Percentiles rank a stretch among this genome's conserved stretches.
phyloP scores from a whole-genome alignment of 2,329 filamentous ascomycete genomes.

The Xylariaceae sp. region DNA sequence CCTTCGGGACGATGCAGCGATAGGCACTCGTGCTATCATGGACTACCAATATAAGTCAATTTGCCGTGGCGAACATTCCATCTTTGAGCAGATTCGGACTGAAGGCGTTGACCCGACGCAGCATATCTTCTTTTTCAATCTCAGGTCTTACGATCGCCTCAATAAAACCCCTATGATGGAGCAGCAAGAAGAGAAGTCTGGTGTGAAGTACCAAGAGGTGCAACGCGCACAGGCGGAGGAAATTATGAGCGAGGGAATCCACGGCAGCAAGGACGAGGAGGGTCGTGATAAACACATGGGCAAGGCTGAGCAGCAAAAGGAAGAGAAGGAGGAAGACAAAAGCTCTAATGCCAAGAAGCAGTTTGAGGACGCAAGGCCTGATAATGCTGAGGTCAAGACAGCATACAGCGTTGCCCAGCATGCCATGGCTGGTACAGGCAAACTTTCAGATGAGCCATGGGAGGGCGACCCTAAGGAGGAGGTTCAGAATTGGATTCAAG shows the following conservation, averaged over 20 bases:
- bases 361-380: conserved; percentile 48
- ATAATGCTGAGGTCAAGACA: conserved; percentile 35
- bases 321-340: conserved; percentile 31
- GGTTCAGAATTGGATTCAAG: conserved; percentile 85
- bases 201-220: conserved; percentile 79
- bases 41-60: conserved; percentile 98
- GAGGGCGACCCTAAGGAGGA: conserved; percentile 72
- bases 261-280: conserved; percentile 49
- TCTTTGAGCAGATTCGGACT: conserved; percentile 71
- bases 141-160: conserved; percentile 87
- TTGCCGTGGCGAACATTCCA: conserved; percentile 84
- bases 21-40: conserved; percentile 91
- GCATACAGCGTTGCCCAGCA: conserved; percentile 64
- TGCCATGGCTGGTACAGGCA: conserved; percentile 68
- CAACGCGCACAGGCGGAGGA: conserved; percentile 86
- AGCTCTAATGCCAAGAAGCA: conserved; percentile 46
- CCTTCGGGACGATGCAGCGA: conserved; percentile 74
- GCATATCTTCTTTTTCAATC: conserved; percentile 90
- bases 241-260: conserved; percentile 72
- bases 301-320: conserved; percentile 34
- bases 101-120: conserved; percentile 73
- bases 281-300: conserved; percentile 49
- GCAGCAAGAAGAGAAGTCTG: conserved; percentile 74
- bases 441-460: conserved; percentile 67
- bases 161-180: conserved; percentile 74